phyloP scores from a whole-genome alignment of 2,329 filamentous ascomycete genomes.

The Coniosporium tulheliwenetii region DNA sequence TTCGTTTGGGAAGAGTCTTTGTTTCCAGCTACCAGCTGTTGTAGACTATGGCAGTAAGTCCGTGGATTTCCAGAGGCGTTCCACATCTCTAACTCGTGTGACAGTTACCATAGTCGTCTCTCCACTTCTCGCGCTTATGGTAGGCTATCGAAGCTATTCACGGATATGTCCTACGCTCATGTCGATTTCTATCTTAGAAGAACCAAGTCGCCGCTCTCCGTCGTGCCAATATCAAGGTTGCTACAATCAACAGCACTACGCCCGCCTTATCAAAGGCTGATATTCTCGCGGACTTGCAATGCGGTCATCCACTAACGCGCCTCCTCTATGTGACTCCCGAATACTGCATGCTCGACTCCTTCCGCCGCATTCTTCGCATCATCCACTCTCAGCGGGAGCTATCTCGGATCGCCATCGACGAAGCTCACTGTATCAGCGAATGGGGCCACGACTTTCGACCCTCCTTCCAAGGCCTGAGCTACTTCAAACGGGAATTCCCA shows the following conservation, averaged over 20 bases:
- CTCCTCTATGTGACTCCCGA: conserved; percentile 92
- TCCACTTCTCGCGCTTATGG: conserved; percentile 79
- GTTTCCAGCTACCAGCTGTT: conserved; percentile 82
- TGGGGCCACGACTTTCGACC: conserved; percentile 89
- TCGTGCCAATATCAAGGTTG: conserved; percentile 60
- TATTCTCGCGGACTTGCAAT: conserved; percentile 70
- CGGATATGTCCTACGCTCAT: neutral
- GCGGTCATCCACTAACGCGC: conserved; percentile 68
- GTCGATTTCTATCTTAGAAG: conserved; percentile 36
- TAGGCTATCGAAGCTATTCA: conserved; percentile 18
- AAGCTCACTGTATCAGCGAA: conserved; percentile 53
- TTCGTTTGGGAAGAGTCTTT: conserved; percentile 84
- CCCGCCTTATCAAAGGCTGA: conserved; percentile 44
- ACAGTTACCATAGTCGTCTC: conserved; percentile 81
- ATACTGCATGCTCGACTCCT: conserved; percentile 61
- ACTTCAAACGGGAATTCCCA: conserved; percentile 70
- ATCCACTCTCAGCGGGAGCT: conserved; percentile 72
- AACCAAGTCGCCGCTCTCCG: conserved; percentile 79
- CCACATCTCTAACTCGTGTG: no score
- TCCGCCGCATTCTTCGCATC: conserved; percentile 56
- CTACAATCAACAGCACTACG: conserved; percentile 77
- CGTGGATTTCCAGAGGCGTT: neutral
- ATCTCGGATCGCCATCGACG: conserved; percentile 78
- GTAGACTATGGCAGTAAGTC: conserved; percentile 68
- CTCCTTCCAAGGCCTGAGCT: conserved; percentile 73